Conservation (phyloP, 2,329 filamentous ascomycete species). For the Leptographium radiaticola region DNA sequence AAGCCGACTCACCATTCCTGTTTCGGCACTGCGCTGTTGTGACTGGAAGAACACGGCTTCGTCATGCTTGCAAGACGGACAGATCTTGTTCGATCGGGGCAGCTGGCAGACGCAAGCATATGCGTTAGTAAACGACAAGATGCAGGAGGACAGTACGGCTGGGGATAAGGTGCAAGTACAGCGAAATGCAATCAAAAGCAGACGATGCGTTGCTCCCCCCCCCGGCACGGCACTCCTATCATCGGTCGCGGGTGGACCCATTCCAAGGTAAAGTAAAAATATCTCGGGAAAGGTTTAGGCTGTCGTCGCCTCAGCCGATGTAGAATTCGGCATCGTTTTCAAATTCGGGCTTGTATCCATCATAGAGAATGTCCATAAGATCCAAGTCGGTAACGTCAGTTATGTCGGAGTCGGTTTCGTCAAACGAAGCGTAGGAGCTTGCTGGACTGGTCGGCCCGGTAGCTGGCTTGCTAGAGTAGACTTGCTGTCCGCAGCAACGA, state of each 20-base stretch:
- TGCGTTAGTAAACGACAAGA: slow-evolving; percentile 25
- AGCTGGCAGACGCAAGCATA: slow-evolving; percentile 48
- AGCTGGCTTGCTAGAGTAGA: slow-evolving; percentile 8
- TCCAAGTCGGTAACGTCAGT: background rate
- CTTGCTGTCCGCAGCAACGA: slow-evolving; percentile 21
- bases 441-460: background rate
- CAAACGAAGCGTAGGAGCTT: background rate
- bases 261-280: too few relatives aligned
- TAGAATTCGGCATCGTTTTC: slow-evolving; percentile 1
- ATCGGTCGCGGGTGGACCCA: too few relatives aligned
- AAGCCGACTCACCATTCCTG: slow-evolving; percentile 74
- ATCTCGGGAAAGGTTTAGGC: too few relatives aligned
- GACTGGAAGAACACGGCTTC: slow-evolving; percentile 99
- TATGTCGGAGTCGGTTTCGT: background rate
- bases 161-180: background rate
- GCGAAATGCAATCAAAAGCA: background rate
- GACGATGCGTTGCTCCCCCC: too few relatives aligned
- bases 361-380: background rate
- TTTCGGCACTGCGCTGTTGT: slow-evolving; percentile 91
- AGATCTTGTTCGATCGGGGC: slow-evolving; percentile 74
- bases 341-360: slow-evolving; percentile 6
- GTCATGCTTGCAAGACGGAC: slow-evolving; percentile 70
- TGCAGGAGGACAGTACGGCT: slow-evolving; percentile 22
- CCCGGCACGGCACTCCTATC: too few relatives aligned
- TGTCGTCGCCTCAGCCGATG: background rate